Evolutionary conservation across 2,329 filamentous ascomycete species (phyloP), one percentile per base, ranked within the genome.

Genomic region (Akanthomyces muscarius): DNA sequence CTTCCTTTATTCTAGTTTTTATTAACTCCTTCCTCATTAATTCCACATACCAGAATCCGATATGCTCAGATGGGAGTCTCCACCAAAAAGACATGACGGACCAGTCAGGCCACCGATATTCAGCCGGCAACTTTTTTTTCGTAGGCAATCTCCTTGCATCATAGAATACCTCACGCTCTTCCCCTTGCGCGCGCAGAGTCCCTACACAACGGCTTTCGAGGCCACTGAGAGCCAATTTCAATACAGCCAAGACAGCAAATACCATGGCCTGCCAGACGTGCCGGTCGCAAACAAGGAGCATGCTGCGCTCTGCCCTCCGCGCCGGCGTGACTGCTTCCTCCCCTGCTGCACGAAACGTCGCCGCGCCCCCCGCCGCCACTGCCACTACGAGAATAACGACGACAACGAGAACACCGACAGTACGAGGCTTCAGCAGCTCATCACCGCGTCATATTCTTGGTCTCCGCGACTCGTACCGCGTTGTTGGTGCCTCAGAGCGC

Each of bases 401-500:
- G 18, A 44, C 51, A 2, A 36, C 50, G 10, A 36, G 44, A 48
- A 51, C 23, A 56, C 18, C 28, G 11, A 61, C 55, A 3, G 65
- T 64, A 7, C 73, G 80, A 51, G 67, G 67, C 30, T 78, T 82
- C 63, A 72, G 73, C 69, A 74, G 65, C 65, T 75, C 79, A 28
- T 64, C 70, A 18, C 63, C 68, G 18, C 71, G 72, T 52, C 70
- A 66, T 3, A 68, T 76, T 2, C 68, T 80, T 10, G 70, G 73
- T 8, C 65, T 79, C 30, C 66, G 71, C 41, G 74, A 81, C 64
- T 76, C 79, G 14, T 97, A 97, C 74, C 84, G 89, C 61, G 90
- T 92, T 41, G 90, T 95, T 72, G 88, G 87, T 64, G 86, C 87
- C 57, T 95, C 92, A 30, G 89, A 96, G 77, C 80, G 84, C 63